Evolutionary conservation across 1,284 basidiomycete species (phyloP), one percentile per base, ranked within the genome.

Genomic region (Cronartium ribicola): DNA sequence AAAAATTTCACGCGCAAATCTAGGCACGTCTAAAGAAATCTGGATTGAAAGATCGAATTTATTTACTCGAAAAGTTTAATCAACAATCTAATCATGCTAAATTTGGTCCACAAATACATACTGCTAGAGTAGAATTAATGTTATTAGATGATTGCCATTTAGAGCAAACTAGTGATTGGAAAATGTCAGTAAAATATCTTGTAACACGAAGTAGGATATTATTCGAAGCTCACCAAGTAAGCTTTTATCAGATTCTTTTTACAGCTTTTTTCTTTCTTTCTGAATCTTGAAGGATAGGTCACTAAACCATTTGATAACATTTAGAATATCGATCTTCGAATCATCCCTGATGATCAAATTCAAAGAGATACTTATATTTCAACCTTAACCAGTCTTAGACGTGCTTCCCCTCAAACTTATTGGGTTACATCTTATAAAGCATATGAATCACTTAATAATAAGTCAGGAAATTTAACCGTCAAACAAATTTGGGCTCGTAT

Each of bases 21-120:
- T 77, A 85, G 85, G 83, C 83, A 70, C 85, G 85, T 0, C 77
- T 86, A 43, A 80, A 80, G 5, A 82, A 83, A 37, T 84, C 84
- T 0, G 84, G 83, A 17, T 81, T 86, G 36, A 79, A 80, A 36
- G 80, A 85, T 66, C 81, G 86, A 57, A 83, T 85, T 75, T 87
- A 86, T 78, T 80, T 87, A 40, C 83, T 87, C 64, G 86, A 87
- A 77, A 84, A 85, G 70, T 84, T 82, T 79, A 83, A 85, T 75
- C 79, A 80, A 1, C 78, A 81, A 10, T 77, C 63, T 6, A 71
- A 68, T 39, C 65, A 51, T n/a, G 66, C 77, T 1, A 65, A 80
- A 36, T 78, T 79, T 65, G 78, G 79, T 74, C 70, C 66, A 36
- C 78, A 78, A 75, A 82, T 83, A 57, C 79, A 80, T 76, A 83